These are phyloP conservation scores for Clarkia xantiana DNA, from an alignment of 345 rosid genomes.

Conservation along the genomic window DNA sequence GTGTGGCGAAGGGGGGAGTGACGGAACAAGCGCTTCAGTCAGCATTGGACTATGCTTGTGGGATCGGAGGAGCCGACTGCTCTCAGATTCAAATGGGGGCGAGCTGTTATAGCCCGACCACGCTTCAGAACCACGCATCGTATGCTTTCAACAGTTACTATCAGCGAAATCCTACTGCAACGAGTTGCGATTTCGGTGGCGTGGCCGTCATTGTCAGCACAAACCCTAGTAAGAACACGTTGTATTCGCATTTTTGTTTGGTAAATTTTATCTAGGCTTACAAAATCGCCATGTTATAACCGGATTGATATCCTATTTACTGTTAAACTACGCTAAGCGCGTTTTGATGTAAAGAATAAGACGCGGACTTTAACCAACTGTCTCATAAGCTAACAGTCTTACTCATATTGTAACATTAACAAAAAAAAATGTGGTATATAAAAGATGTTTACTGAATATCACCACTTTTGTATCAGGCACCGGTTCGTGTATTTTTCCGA, in stretches of 20 bases:
- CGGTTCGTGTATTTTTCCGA: conserved; percentile 65
- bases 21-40: conserved; percentile 39
- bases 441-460: conserved; percentile 2
- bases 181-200: conserved; percentile 91
- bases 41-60: conserved; percentile 92
- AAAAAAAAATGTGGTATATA: neutral
- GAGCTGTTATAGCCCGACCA: conserved; percentile 57
- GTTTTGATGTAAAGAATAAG: too few species aligned
- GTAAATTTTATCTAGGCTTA: neutral
- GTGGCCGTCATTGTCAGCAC: conserved; percentile 35
- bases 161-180: conserved; percentile 61
- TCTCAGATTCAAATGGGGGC: conserved; percentile 78
- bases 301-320: too few species aligned
- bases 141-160: conserved; percentile 90
- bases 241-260: neutral
- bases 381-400: too few species aligned
- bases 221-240: conserved; percentile 70
- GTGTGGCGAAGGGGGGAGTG: conserved; percentile 58
- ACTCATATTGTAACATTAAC: too few species aligned
- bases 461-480: conserved; percentile 31
- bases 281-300: too few species aligned
- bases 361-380: too few species aligned
- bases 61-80: conserved; percentile 73
- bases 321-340: too few species aligned
- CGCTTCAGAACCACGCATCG: conserved; percentile 76